Percentiles rank a stretch among this genome's conserved stretches.
Evolutionary conservation across 169 alveolate genomes (phyloP).

Genomic region (Perkinsus marinus): DNA sequence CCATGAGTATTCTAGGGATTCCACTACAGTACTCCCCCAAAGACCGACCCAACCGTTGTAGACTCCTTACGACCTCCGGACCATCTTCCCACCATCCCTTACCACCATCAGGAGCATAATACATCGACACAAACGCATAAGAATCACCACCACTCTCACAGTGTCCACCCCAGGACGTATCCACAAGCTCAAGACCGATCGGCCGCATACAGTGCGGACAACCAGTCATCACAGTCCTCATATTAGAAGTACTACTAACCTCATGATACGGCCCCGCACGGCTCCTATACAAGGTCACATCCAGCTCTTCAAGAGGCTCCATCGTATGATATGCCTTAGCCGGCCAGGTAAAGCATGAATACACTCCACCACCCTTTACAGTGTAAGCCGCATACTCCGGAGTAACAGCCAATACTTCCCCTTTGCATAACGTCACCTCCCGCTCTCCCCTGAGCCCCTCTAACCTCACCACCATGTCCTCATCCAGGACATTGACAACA

Average conservation of each 20-base stretch:
- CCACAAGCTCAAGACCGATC: neutral
- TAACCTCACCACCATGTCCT: neutral
- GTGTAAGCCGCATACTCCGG: neutral
- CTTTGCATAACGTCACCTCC: neutral
- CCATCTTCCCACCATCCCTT: neutral
- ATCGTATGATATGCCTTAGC: neutral
- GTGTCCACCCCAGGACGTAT: neutral
- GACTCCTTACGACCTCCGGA: neutral
- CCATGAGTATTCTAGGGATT: neutral
- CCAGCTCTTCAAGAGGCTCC: neutral
- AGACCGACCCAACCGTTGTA: neutral
- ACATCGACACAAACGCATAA: neutral
- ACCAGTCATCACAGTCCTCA: neutral
- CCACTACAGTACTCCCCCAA: neutral
- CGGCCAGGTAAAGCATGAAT: neutral
- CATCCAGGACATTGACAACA: neutral
- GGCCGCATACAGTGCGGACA: neutral
- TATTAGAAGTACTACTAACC: neutral
- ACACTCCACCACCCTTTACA: neutral
- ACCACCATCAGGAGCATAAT: neutral
- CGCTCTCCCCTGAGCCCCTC: neutral
- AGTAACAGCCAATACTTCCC: neutral
- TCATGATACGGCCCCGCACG: neutral
- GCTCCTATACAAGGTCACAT: neutral
- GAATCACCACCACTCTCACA: neutral